Percentiles rank a stretch among this genome's conserved stretches.
Evolutionary conservation across 345 rosid genomes (phyloP).

Genomic region (Hevea brasiliensis): DNA sequence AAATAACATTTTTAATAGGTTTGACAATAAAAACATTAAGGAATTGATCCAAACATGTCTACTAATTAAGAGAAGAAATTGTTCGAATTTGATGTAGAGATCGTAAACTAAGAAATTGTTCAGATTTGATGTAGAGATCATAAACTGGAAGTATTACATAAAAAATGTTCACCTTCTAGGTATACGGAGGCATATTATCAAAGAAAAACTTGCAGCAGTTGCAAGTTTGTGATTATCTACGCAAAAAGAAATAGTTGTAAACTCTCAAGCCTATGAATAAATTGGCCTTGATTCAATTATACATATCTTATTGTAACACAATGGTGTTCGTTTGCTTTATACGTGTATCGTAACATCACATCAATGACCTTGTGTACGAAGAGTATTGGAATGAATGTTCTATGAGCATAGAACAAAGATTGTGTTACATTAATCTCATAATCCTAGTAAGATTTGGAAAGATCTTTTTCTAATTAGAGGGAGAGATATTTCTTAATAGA

Average conservation of each 20-base stretch:
- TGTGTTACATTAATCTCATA: too few relatives aligned
- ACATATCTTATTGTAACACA: too few relatives aligned
- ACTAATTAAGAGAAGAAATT: conserved; percentile 33
- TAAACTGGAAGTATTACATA: conserved; percentile 44
- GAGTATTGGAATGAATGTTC: neutral
- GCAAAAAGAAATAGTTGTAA: neutral
- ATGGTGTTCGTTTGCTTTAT: too few relatives aligned
- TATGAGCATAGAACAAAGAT: neutral
- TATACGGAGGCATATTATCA: neutral
- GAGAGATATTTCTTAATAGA: too few relatives aligned
- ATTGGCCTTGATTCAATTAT: too few relatives aligned
- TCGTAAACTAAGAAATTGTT: too few relatives aligned
- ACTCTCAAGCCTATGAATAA: neutral
- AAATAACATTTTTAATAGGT: too few relatives aligned
- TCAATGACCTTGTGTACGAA: neutral
- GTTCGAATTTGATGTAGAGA: too few relatives aligned
- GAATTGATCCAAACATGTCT: conserved; percentile 32
- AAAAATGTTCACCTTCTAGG: conserved; percentile 36
- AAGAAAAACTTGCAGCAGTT: neutral
- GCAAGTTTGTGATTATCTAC: neutral
- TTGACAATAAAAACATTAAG: conserved; percentile 30
- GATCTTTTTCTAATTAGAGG: too few relatives aligned
- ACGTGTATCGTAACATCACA: neutral
- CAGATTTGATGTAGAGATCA: conserved; percentile 26
- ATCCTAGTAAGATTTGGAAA: too few relatives aligned